phyloP scores from a whole-genome alignment of 192 early-diverging fungal species.

The Gryganskiella cystojenkinii region DNA sequence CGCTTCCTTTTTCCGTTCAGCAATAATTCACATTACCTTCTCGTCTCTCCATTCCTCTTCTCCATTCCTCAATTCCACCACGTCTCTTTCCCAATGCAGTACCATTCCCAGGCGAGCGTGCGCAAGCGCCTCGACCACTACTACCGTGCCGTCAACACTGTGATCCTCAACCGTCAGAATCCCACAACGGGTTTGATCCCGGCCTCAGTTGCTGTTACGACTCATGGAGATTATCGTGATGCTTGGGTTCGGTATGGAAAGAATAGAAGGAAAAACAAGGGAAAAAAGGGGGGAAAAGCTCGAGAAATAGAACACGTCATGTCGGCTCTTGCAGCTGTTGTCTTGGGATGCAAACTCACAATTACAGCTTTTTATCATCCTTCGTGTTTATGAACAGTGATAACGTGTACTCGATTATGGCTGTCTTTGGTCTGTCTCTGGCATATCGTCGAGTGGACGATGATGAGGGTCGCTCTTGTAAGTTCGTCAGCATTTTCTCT shows the following conservation, averaged over 20 bases:
- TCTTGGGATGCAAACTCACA: too few relatives aligned
- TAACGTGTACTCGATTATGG: conserved; percentile 90
- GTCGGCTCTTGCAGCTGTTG: too few relatives aligned
- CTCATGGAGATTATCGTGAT: conserved; percentile 87
- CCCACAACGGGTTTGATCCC: conserved; percentile 88
- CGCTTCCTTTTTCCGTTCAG: too few relatives aligned
- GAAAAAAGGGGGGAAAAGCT: background rate
- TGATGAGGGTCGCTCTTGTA: conserved; percentile 82
- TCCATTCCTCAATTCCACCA: background rate
- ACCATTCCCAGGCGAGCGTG: conserved; percentile 29
- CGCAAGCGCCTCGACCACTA: conserved; percentile 74
- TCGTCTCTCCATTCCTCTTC: conserved; percentile 1
- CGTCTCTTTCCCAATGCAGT: conserved; percentile 13
- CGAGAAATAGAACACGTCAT: too few relatives aligned
- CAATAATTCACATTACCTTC: background rate
- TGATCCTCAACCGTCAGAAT: conserved; percentile 83
- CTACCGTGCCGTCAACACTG: conserved; percentile 75
- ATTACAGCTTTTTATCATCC: too few relatives aligned
- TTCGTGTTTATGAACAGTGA: conserved; percentile 62
- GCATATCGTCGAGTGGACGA: conserved; percentile 89
- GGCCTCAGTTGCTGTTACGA: conserved; percentile 86
- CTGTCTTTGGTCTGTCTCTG: conserved; percentile 83
- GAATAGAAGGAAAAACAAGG: background rate
- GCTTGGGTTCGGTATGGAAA: conserved; percentile 81
- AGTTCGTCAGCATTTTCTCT: conserved; percentile 19